Evolutionary conservation across 805 yeast species (phyloP), one percentile per base, ranked within the genome.

Genomic region (Cyberlindnera nakhonratchasimensis): DNA sequence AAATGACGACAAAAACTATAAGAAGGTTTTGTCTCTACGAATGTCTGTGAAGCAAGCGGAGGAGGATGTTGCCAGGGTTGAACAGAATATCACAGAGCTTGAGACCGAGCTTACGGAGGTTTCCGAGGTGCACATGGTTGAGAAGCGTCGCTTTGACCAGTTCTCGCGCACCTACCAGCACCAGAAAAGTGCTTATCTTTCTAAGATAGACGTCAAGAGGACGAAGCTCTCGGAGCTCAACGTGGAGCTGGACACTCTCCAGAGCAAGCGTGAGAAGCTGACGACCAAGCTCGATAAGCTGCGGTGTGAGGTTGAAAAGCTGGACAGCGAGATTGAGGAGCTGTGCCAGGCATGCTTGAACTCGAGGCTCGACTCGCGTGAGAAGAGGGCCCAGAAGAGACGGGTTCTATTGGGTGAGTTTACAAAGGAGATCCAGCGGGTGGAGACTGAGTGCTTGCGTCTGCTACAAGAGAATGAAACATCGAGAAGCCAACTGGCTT

Each of bases 1-100:
- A 20, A 75, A 73, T 46, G 88, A 81, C 53, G 80, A 74, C 43
- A 73, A 82, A 46, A 75, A 55, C 29, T 53, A 46, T 34, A 58
- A 53, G 25, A 55, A 51, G 29, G 46, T 58, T 3, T 14, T 53
- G 13, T 38, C 48, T 1, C 39, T 58, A 21, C 48, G 58, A 46
- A 21, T 33, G 3, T 39, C 50, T 14, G 48, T 57, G n/a, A 54
- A 55, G 30, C 55, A 49, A 33, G 54, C 51, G 21, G 61, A 57
- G 33, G 54, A 50, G 16, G 61, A 57, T 18, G 48, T 53, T 9
- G 33, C 48, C 9, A 47, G 51, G 30, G 47, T 54, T 19, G 57
- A 54, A 29, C 39, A 32, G 20, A 49, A 40, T 18, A 30, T 42
- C 13, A 21, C 33, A 6, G 42, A 33, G 13, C 28, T 57, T 23